Evolutionary conservation across 768 basidiomycete genomes (phyloP).

Genomic region (Termitomyces sp.): DNA sequence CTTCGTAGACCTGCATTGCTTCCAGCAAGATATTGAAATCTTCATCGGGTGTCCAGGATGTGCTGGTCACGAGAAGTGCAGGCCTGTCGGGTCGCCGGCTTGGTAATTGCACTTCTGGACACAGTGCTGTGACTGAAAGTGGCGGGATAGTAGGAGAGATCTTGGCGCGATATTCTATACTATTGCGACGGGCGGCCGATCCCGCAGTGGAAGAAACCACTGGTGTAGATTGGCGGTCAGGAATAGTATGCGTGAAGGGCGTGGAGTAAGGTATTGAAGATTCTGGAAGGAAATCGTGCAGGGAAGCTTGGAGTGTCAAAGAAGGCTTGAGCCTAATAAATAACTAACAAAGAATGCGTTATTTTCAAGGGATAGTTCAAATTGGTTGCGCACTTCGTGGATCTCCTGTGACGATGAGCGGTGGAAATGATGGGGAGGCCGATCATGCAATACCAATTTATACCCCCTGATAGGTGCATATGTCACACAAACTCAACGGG

Average conservation of each 20-base stretch:
- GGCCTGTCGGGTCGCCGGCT: conserved; percentile 67
- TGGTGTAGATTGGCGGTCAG: conserved; percentile 18
- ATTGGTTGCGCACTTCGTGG: conserved; percentile 55
- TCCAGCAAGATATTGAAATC: conserved; percentile 83
- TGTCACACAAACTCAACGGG: not conserved
- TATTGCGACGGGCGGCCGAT: conserved; percentile 9
- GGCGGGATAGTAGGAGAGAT: conserved; percentile 14
- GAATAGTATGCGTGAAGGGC: conserved; percentile 48
- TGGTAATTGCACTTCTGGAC: conserved; percentile 34
- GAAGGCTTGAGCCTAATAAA: conserved; percentile 42
- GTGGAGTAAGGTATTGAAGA: conserved; percentile 52
- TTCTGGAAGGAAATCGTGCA: conserved; percentile 49
- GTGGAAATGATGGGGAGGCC: conserved; percentile 84
- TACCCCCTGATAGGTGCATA: conserved; percentile 47
- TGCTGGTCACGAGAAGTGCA: conserved; percentile 85
- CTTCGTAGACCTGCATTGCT: conserved; percentile 70
- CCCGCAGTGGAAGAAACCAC: conserved; percentile 3
- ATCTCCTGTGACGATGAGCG: conserved; percentile 62
- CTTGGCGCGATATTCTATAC: conserved; percentile 11
- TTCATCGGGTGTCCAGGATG: conserved; percentile 97
- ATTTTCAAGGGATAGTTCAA: not conserved
- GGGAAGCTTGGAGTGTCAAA: conserved; percentile 24
- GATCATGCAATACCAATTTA: conserved; percentile 80
- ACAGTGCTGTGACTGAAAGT: conserved; percentile 22
- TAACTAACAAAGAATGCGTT: conserved; percentile 28